These are phyloP conservation scores for Wickerhamiella vanderwaltii DNA, from an alignment of 805 yeast species.

Conservation along the genomic window DNA sequence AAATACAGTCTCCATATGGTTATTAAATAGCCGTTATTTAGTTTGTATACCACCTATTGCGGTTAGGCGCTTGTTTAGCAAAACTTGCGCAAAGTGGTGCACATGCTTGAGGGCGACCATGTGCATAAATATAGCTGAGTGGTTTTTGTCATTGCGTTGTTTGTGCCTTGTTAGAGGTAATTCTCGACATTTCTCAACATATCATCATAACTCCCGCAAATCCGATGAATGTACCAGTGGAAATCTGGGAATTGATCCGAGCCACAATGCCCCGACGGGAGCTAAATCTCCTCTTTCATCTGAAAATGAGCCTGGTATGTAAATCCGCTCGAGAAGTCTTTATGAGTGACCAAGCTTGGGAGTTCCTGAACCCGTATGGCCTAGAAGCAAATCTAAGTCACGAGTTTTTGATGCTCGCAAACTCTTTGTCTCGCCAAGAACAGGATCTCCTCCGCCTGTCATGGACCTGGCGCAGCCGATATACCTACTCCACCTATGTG, in stretches of 20 bases:
- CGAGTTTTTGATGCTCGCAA: not conserved
- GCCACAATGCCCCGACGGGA: not conserved
- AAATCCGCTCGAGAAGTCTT: not conserved
- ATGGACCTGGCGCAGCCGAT: constrained; percentile 2
- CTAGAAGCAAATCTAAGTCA: not conserved
- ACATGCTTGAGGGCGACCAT: too few relatives aligned
- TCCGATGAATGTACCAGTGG: not conserved
- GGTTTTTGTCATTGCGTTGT: too few relatives aligned
- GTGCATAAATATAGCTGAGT: too few relatives aligned
- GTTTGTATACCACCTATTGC: too few relatives aligned
- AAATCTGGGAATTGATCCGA: not conserved
- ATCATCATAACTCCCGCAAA: too few relatives aligned
- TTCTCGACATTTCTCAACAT: too few relatives aligned
- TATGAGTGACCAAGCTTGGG: not conserved
- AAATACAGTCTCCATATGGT: too few relatives aligned
- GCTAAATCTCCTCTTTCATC: not conserved
- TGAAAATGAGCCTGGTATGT: not conserved
- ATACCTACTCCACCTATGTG: not conserved
- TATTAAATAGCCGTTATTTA: too few relatives aligned
- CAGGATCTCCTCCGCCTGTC: not conserved
- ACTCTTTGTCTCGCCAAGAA: not conserved
- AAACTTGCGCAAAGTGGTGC: too few relatives aligned
- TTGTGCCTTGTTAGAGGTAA: too few relatives aligned
- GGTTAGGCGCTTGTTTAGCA: too few relatives aligned
- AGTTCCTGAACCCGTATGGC: not conserved